Evolutionary conservation across 805 yeast genomes (phyloP).

Genomic region (Wickerhamomyces rabaulensis): DNA sequence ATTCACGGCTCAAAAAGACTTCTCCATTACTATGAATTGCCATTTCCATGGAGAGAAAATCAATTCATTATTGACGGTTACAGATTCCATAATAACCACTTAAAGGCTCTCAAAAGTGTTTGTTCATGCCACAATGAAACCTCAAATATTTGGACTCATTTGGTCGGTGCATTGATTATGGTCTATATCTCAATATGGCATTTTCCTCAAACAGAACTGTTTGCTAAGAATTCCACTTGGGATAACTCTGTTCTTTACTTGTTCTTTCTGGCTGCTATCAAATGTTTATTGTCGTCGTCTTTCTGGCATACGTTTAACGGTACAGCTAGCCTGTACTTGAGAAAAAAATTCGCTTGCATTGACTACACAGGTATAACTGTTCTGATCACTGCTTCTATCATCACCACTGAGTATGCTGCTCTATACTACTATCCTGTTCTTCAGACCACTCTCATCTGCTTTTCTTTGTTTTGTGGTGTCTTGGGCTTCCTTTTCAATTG

Average conservation of each 20-base stretch:
- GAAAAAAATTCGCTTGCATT: slow-evolving; percentile 82
- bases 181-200: slow-evolving; percentile 51
- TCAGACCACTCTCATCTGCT: slow-evolving; percentile 46
- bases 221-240: slow-evolving; percentile 29
- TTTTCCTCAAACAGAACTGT: slow-evolving; percentile 58
- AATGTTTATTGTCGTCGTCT: slow-evolving; percentile 74
- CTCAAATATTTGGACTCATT: slow-evolving; percentile 90
- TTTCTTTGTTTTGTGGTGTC: slow-evolving; percentile 62
- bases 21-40: slow-evolving; percentile 80
- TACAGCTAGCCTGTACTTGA: slow-evolving; percentile 54
- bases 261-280: slow-evolving; percentile 66
- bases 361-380: slow-evolving; percentile 94
- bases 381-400: slow-evolving; percentile 81
- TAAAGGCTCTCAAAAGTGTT: slow-evolving; percentile 54
- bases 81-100: slow-evolving; percentile 66
- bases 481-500: slow-evolving; percentile 79
- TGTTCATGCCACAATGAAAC: slow-evolving; percentile 78
- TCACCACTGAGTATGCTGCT: slow-evolving; percentile 80
- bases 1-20: slow-evolving; percentile 39
- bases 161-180: slow-evolving; percentile 60
- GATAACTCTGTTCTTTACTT: slow-evolving; percentile 53
- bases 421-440: slow-evolving; percentile 53
- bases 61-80: slow-evolving; percentile 81
- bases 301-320: slow-evolving; percentile 91
- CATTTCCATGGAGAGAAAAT: slow-evolving; percentile 91